Evolutionary conservation across 1,139 yeast genomes (phyloP), one percentile per base, ranked within the genome.

Genomic region (Pichia sp.): DNA sequence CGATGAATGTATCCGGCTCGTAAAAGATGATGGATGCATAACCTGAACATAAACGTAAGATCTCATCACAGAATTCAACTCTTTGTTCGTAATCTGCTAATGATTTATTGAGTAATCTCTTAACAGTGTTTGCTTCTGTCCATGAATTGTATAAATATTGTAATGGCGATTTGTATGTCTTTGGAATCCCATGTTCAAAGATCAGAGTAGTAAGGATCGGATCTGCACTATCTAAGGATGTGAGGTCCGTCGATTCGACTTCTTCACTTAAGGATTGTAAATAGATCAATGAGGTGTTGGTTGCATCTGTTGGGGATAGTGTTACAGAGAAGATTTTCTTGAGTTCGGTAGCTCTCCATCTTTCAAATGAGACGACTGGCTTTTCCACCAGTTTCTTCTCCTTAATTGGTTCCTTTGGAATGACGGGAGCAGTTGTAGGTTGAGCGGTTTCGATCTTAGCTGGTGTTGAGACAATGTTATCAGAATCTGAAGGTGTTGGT

Each of bases 11-110:
- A 50, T 82, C 90, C 3, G 85, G 81, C 10, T 83, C 76, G 61
- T 83, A 89, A 59, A 87, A 81, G 33, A 85, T 67, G 33, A 87
- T 81, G 32, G 83, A 72, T 0, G 89, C 89, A 64, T 83, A 88
- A 20, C 86, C 81, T 15, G 85, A 71, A 14, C 81, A 66, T 41
- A 83, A 69, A 43, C 81, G 67, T 42, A 78, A 72, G 28, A 80
- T 68, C 50, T 80, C 80, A 45, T 72, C 70, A 44, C 82, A 65
- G 4, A 81, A 57, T 3, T 61, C 62, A 2, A 61, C 40, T 56
- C 80, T 79, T 17, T 62, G 58, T 3, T 67, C 68, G 48, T 68
- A 70, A 19, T 65, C 31, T 10, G 28, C 6, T 4, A 20, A 18
- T 6, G 33, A 17, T 2, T 65, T 66, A n/a, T 71, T 68, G 19